These are phyloP conservation scores for Dichomitus squalens DNA, from an alignment of 1,284 basidiomycete species.

Conservation along the genomic window DNA sequence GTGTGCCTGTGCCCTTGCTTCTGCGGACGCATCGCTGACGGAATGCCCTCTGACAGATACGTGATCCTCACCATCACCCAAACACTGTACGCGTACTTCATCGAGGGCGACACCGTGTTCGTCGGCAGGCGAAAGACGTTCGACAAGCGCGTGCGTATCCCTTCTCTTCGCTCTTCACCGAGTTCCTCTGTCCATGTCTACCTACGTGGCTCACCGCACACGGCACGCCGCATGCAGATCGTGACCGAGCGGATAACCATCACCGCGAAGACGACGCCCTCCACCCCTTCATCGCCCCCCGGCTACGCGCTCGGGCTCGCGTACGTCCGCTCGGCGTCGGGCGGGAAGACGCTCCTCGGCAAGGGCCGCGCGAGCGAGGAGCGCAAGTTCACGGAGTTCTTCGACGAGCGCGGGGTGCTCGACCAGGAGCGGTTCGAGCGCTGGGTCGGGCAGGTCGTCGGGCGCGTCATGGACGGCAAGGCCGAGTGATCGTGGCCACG, in stretches of 20 bases:
- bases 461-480: conserved; percentile 38
- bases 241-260: conserved; percentile 81
- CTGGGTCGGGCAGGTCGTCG: conserved; percentile 72
- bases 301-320: conserved; percentile 63
- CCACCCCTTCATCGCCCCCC: conserved; percentile 47
- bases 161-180: conserved; percentile 4
- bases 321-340: conserved; percentile 74
- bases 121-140: conserved; percentile 84
- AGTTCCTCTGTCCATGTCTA: background rate
- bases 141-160: conserved; percentile 69
- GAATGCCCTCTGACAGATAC: conserved; percentile 52
- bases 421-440: conserved; percentile 69
- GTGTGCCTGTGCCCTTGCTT: background rate
- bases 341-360: conserved; percentile 75
- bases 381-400: conserved; percentile 65
- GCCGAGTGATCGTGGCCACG: conserved; percentile 17
- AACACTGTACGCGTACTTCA: conserved; percentile 77
- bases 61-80: conserved; percentile 68
- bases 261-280: conserved; percentile 62
- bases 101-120: conserved; percentile 82
- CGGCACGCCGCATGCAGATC: conserved; percentile 50
- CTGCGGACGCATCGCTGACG: background rate
- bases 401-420: conserved; percentile 71
- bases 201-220: background rate
- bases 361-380: conserved; percentile 57